These are phyloP conservation scores for Erodium moschatum DNA, from an alignment of 441 rosid genomes.

Conservation along the genomic window DNA sequence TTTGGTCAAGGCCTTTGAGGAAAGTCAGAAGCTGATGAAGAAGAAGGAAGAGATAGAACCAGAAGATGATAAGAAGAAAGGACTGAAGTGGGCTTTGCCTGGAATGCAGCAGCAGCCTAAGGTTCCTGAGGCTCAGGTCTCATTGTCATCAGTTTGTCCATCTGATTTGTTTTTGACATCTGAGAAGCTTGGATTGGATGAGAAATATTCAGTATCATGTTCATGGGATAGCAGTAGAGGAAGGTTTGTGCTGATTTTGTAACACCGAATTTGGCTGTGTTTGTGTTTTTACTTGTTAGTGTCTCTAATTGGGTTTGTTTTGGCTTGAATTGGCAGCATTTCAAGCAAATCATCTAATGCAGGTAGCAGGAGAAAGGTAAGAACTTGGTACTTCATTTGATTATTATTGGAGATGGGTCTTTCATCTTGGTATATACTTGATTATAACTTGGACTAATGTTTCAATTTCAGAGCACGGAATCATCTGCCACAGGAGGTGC, in stretches of 20 bases:
- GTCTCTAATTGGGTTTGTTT: conserved; percentile 3
- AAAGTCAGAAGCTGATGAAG: conserved; percentile 28
- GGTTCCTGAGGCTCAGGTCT: not conserved
- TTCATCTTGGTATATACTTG: not conserved
- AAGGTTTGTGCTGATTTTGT: conserved; percentile 39
- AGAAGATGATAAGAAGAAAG: conserved; percentile 23
- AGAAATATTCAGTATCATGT: conserved; percentile 47
- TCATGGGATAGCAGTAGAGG: conserved; percentile 61
- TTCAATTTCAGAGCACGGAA: conserved; percentile 54
- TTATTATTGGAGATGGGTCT: not conserved
- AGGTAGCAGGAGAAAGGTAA: conserved; percentile 58
- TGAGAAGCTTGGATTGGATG: conserved; percentile 62
- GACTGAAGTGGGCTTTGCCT: not conserved
- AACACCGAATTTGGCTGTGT: not conserved
- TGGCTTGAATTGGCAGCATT: conserved; percentile 27
- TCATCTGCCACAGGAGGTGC: conserved; percentile 54
- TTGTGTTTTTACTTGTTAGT: conserved; percentile 13
- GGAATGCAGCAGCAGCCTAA: not conserved
- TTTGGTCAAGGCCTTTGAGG: conserved; percentile 75
- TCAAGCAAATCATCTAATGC: conserved; percentile 61
- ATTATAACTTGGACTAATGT: conserved; percentile 2
- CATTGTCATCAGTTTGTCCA: conserved; percentile 31
- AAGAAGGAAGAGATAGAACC: conserved; percentile 22
- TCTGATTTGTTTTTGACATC: conserved; percentile 60
- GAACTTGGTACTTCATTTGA: conserved; percentile 14